Evolutionary conservation across 768 basidiomycete species (phyloP).

Genomic region (Royoungia palumana): DNA sequence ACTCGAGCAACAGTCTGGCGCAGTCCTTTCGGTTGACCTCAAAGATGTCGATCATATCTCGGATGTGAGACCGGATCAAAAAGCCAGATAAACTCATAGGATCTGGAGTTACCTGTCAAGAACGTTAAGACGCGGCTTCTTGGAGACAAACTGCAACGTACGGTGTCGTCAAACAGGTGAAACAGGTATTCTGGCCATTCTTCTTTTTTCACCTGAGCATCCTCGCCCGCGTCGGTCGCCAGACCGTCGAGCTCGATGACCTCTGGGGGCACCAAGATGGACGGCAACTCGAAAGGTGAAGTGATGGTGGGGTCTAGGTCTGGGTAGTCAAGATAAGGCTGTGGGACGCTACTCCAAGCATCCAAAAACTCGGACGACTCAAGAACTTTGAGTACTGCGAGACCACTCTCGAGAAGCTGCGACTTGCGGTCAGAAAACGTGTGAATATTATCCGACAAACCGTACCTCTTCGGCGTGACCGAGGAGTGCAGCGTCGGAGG

Average conservation of each 20-base stretch:
- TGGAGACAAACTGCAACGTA: slow-evolving; percentile 22
- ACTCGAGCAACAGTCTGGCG: slow-evolving; percentile 80
- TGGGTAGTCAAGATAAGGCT: slow-evolving; percentile 57
- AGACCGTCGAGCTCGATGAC: slow-evolving; percentile 76
- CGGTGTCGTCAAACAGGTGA: slow-evolving; percentile 60
- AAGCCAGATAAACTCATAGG: slow-evolving; percentile 75
- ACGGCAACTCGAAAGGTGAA: slow-evolving; percentile 64
- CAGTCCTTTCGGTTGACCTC: slow-evolving; percentile 97
- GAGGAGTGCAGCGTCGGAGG: slow-evolving; percentile 35
- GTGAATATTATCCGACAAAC: background rate
- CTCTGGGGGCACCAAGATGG: slow-evolving; percentile 84
- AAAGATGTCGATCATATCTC: slow-evolving; percentile 83
- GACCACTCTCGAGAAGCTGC: slow-evolving; percentile 73
- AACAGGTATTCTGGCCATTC: slow-evolving; percentile 78
- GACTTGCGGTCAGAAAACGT: slow-evolving; percentile 1
- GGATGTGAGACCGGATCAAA: slow-evolving; percentile 66
- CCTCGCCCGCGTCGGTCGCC: slow-evolving; percentile 65
- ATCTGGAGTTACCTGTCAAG: slow-evolving; percentile 67
- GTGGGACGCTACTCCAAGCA: slow-evolving; percentile 52
- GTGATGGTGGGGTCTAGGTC: slow-evolving; percentile 39
- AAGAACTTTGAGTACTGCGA: slow-evolving; percentile 60
- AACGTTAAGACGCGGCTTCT: slow-evolving; percentile 1
- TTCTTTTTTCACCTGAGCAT: slow-evolving; percentile 71
- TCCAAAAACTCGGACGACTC: slow-evolving; percentile 59
- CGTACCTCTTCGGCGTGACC: slow-evolving; percentile 64